Percentiles rank a stretch among this genome's conserved stretches.
Conservation (phyloP, 768 basidiomycete genomes). For the Tylopilus subfusipes region DNA sequence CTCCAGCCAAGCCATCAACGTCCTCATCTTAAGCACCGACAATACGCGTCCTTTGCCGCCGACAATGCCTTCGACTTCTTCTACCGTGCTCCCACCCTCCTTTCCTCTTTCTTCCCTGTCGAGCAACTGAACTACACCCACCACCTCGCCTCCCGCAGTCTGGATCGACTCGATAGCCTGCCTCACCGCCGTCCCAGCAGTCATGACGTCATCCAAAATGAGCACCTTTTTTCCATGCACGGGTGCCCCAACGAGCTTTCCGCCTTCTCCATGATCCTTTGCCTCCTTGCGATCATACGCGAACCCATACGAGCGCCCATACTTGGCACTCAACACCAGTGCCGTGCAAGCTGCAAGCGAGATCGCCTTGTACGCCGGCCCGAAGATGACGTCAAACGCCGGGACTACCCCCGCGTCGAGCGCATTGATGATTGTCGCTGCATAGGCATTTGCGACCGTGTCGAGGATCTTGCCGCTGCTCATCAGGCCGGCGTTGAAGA, state of each 20-base stretch:
- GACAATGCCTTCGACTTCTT: slow-evolving; percentile 74
- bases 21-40: slow-evolving; percentile 80
- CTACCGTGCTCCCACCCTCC: slow-evolving; percentile 63
- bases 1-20: slow-evolving; percentile 81
- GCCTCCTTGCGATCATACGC: slow-evolving; percentile 94
- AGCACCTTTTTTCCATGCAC: slow-evolving; percentile 81
- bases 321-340: slow-evolving; percentile 64
- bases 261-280: slow-evolving; percentile 96
- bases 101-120: slow-evolving; percentile 56
- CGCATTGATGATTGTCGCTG: slow-evolving; percentile 66
- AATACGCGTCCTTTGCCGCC: slow-evolving; percentile 65
- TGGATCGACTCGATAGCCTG: slow-evolving; percentile 74
- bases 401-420: slow-evolving; percentile 30
- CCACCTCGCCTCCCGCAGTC: slow-evolving; percentile 70
- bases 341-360: slow-evolving; percentile 85
- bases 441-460: slow-evolving; percentile 77
- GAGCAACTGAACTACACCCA: slow-evolving; percentile 83
- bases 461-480: slow-evolving; percentile 79
- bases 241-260: slow-evolving; percentile 80
- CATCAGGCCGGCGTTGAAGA: slow-evolving; percentile 92
- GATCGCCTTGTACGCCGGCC: slow-evolving; percentile 98
- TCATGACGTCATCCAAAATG: slow-evolving; percentile 96
- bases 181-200: slow-evolving; percentile 84
- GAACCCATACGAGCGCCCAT: slow-evolving; percentile 68
- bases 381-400: slow-evolving; percentile 82